These are phyloP conservation scores for Drechslerella dactyloides DNA, from an alignment of 2,329 filamentous ascomycete genomes.

Conservation along the genomic window DNA sequence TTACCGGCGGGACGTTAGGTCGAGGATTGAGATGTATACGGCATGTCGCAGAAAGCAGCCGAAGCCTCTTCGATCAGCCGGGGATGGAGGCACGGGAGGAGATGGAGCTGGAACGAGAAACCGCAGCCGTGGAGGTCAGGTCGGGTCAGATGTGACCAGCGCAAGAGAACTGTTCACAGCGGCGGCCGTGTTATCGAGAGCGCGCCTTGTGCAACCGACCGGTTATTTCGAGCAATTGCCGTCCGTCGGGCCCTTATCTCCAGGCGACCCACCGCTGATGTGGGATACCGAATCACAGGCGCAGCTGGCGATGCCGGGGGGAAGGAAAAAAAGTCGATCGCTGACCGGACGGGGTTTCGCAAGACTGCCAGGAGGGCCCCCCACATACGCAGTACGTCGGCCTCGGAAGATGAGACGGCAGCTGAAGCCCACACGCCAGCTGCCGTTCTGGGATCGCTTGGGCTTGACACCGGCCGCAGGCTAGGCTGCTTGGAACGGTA, in stretches of 20 bases:
- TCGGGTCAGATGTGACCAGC: background rate
- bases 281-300: background rate
- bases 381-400: too few relatives aligned
- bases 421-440: background rate
- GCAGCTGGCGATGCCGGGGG: background rate
- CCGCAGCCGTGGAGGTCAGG: background rate
- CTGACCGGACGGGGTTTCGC: background rate
- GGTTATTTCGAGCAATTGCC: background rate
- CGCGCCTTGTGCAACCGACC: background rate
- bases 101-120: conserved; percentile 1
- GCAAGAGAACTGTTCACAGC: background rate
- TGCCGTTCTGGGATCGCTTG: background rate
- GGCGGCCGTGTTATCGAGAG: background rate
- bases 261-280: background rate
- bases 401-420: background rate
- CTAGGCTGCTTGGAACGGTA: background rate
- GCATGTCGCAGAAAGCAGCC: background rate
- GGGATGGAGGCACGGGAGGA: background rate
- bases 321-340: background rate
- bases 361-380: background rate
- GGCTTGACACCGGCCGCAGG: background rate
- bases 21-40: background rate
- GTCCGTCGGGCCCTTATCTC: conserved; percentile 1
- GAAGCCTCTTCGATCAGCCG: background rate
- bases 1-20: conserved; percentile 16